Evolutionary conservation across 1,284 basidiomycete species (phyloP).

Genomic region (Ganoderma boninense): DNA sequence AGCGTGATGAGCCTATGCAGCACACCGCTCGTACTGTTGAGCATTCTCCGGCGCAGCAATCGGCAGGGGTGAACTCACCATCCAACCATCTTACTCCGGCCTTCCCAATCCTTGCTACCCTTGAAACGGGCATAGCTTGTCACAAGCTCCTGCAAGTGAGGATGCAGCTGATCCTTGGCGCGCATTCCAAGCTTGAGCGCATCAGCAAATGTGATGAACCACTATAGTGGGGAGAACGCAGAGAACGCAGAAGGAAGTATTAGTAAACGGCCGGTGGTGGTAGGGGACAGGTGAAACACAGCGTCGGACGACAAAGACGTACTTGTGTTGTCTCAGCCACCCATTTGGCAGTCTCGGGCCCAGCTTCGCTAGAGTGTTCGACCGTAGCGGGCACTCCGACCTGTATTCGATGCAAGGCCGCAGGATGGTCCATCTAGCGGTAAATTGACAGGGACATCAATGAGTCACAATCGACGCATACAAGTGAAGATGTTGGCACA

Average conservation of each 20-base stretch:
- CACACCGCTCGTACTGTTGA: background rate
- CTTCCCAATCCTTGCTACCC: constrained; percentile 94
- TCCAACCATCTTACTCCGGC: constrained; percentile 90
- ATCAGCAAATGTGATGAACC: constrained; percentile 99
- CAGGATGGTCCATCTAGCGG: constrained; percentile 92
- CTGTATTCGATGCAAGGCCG: constrained; percentile 88
- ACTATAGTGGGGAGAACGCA: constrained; percentile 64
- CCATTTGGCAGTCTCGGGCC: constrained; percentile 92
- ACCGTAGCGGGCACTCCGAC: constrained; percentile 97
- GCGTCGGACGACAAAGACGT: constrained; percentile 31
- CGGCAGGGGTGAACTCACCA: constrained; percentile 65
- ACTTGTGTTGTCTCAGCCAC: constrained; percentile 99
- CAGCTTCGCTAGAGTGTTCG: constrained; percentile 87
- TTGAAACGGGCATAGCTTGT: constrained; percentile 93
- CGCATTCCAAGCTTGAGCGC: constrained; percentile 91
- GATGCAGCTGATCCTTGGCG: constrained; percentile 97
- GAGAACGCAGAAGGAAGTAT: background rate
- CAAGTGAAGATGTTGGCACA: constrained; percentile 17
- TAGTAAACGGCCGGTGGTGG: background rate
- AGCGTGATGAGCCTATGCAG: constrained; percentile 88
- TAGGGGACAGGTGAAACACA: background rate
- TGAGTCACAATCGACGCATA: background rate
- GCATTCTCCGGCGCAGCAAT: background rate
- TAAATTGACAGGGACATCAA: background rate
- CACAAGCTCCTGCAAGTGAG: constrained; percentile 93